Base-by-base conservation (phyloP, 352 stramenopile species). In the Pythium aphanidermatum region DNA sequence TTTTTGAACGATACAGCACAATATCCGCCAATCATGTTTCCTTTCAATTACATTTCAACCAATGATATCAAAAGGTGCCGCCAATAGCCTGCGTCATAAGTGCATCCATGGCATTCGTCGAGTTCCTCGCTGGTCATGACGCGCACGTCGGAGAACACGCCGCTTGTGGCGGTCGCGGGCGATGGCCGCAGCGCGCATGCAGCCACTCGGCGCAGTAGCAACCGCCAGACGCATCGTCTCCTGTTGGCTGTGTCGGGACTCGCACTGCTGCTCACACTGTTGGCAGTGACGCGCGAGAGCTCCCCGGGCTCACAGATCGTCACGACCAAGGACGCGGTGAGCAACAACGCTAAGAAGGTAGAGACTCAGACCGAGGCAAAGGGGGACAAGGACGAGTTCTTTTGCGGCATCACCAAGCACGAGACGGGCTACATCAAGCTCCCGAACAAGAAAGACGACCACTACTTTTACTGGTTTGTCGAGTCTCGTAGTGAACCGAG, bases 381-480 rank as follows among this genome's bases (percentile, higher is more conserved):
- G 17, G 21, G 11, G 19, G 36, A 47, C 24, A 38, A 19, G 8
- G 21, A 42, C 14, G 50, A 59, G n/a, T 52, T 62, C 25, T 72
- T 64, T 38, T 72, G 61, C 28, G 57, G 60, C 6, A 44, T 67
- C 25, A 60, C 53, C 14, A 50, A 60, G n/a, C 67, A 79, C 48
- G 58, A 77, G 13, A 60, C 68, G 6, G 71, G 65, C 6, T 78
- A 80, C 66, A 65, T 83, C 25, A 56, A 67, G 46, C 54, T 80
- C 12, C 32, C 65, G 1, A 74, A 79, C 45, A 68, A 70, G 55
- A 53, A 67, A 28, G 64, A 83, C 45, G 59, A 66, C 23, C 54
- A 81, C 44, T 85, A 85, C 58, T 85, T 85, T 43, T 85, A 85
- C 56, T 85, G 73, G 73, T 81, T 62, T 37, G 60, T 79, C 16